Conservation (phyloP, 1,139 yeast genomes). For the Geotrichum australiense region DNA sequence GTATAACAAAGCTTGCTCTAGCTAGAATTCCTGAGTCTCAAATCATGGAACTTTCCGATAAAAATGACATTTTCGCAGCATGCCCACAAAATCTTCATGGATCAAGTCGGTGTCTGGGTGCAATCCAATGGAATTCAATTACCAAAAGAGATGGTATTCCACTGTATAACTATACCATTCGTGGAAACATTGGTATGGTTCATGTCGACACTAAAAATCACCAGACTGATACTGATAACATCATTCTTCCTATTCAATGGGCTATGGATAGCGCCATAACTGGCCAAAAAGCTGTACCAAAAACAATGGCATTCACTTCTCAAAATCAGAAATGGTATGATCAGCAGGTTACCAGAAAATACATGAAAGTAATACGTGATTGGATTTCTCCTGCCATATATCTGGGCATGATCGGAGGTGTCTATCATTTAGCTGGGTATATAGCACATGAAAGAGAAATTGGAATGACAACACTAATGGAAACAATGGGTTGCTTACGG, state of each 20-base stretch:
- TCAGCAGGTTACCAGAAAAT: constrained; percentile 25
- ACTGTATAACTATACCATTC: constrained; percentile 33
- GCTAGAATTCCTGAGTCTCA: constrained; percentile 28
- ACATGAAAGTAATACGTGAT: constrained; percentile 28
- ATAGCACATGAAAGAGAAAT: constrained; percentile 33
- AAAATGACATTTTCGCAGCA: constrained; percentile 25
- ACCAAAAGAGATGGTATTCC: constrained; percentile 20
- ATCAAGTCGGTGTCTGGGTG: constrained; percentile 32
- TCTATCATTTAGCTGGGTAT: constrained; percentile 34
- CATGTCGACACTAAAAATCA: constrained; percentile 25
- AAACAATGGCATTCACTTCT: constrained; percentile 31
- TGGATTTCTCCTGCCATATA: constrained; percentile 35
- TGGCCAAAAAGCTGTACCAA: constrained; percentile 26
- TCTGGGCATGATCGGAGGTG: constrained; percentile 34
- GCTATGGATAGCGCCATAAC: constrained; percentile 34
- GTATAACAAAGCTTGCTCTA: constrained; percentile 29
- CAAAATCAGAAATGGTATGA: constrained; percentile 25
- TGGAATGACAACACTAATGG: constrained; percentile 31
- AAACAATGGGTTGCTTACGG: constrained; percentile 31
- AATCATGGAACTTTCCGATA: constrained; percentile 24
- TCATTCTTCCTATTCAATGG: constrained; percentile 35
- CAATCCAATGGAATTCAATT: constrained; percentile 32
- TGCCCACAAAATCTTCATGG: constrained; percentile 34
- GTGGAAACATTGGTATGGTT: constrained; percentile 32
- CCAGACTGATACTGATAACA: constrained; percentile 28